Evolutionary conservation across 768 basidiomycete genomes (phyloP).

Genomic region (Collybia sp.): DNA sequence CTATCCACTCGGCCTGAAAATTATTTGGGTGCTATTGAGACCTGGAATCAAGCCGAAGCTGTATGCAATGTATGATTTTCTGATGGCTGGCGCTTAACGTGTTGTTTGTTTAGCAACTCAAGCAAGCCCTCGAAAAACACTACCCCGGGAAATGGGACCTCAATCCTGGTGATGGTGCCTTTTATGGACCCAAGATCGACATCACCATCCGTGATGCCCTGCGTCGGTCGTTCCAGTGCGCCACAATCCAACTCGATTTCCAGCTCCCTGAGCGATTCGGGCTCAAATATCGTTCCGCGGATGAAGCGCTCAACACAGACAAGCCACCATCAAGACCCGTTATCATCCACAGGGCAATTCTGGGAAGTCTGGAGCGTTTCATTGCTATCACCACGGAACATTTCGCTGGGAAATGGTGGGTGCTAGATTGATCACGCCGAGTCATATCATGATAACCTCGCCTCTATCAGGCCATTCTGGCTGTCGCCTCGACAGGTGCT

Average conservation of each 20-base stretch:
- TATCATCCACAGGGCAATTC: slow-evolving; percentile 96
- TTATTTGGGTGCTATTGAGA: slow-evolving; percentile 81
- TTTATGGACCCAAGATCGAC: slow-evolving; percentile 99
- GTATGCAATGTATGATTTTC: slow-evolving; percentile 5
- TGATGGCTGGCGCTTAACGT: background rate
- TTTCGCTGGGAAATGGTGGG: slow-evolving; percentile 94
- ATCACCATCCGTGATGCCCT: slow-evolving; percentile 94
- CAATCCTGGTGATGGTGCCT: slow-evolving; percentile 96
- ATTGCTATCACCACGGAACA: slow-evolving; percentile 97
- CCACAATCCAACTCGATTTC: slow-evolving; percentile 98
- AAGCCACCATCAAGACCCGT: slow-evolving; percentile 74
- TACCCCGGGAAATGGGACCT: slow-evolving; percentile 89
- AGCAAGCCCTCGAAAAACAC: slow-evolving; percentile 74
- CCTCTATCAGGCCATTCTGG: slow-evolving; percentile 86
- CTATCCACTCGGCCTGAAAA: slow-evolving; percentile 96
- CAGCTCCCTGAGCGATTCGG: slow-evolving; percentile 97
- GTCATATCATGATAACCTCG: background rate
- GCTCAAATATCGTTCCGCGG: slow-evolving; percentile 81
- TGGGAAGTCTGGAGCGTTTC: slow-evolving; percentile 93
- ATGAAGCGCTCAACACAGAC: slow-evolving; percentile 55
- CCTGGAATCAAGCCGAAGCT: slow-evolving; percentile 16
- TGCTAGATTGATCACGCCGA: slow-evolving; percentile 6
- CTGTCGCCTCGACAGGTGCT: slow-evolving; percentile 93
- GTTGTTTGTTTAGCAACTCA: slow-evolving; percentile 61
- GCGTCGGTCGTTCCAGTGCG: slow-evolving; percentile 93